phyloP scores from a whole-genome alignment of 148 eudicot species.

The Chenopodium album region DNA sequence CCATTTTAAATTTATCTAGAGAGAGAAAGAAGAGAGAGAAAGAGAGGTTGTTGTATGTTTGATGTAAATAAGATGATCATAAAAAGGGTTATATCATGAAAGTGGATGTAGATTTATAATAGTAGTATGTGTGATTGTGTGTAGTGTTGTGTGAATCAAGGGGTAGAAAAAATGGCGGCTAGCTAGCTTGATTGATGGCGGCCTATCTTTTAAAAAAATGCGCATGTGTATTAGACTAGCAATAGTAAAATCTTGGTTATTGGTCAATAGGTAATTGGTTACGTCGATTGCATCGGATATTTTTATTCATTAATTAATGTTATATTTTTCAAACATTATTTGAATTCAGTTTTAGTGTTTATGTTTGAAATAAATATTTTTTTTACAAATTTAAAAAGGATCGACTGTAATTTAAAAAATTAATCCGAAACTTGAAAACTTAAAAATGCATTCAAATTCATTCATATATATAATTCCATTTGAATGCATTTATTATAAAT shows the following conservation, averaged over 20 bases:
- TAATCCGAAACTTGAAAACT: too few relatives aligned
- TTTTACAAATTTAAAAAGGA: too few relatives aligned
- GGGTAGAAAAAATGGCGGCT: not conserved
- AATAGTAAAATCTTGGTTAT: not conserved
- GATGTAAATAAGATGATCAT: not conserved
- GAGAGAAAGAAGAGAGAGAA: not conserved
- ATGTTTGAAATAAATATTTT: too few relatives aligned
- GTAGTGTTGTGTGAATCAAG: not conserved
- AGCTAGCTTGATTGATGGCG: conserved; percentile 26
- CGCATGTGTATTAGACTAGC: not conserved
- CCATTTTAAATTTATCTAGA: conserved; percentile 1
- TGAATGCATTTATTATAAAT: too few relatives aligned
- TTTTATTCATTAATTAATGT: too few relatives aligned
- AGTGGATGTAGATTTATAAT: not conserved
- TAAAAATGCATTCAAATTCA: too few relatives aligned
- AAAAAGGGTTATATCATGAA: not conserved
- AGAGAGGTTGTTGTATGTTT: not conserved
- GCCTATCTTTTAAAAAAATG: not conserved
- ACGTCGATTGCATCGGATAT: too few relatives aligned
- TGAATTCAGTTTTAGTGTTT: too few relatives aligned
- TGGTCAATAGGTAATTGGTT: too few relatives aligned
- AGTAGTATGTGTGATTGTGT: not conserved
- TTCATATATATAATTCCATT: too few relatives aligned
- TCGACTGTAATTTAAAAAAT: too few relatives aligned
- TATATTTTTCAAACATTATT: too few relatives aligned